A percentile compares a stretch with the other conserved stretches of the same genome.
These are phyloP conservation scores for Antrodiella citrinella DNA, from an alignment of 768 basidiomycete genomes.

Conservation along the genomic window DNA sequence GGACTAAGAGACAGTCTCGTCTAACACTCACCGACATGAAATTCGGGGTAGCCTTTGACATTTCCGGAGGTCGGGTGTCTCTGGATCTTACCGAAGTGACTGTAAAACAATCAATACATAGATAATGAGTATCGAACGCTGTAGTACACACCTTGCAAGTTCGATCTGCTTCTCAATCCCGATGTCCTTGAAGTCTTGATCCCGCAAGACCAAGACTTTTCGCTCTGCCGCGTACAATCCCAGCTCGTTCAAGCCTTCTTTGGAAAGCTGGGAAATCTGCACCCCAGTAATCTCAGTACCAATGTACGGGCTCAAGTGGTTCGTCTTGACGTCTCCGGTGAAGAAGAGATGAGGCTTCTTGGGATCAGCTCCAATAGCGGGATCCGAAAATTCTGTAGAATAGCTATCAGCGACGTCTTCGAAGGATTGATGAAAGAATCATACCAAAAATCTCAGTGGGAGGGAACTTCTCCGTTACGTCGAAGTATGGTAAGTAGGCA, in stretches of 20 bases:
- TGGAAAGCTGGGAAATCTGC: constrained; percentile 43
- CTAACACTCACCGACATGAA: constrained; percentile 40
- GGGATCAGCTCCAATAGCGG: constrained; percentile 39
- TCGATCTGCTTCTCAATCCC: constrained; percentile 44
- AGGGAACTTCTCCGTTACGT: constrained; percentile 41
- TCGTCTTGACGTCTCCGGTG: constrained; percentile 26
- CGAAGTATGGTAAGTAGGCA: constrained; percentile 39
- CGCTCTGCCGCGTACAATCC: constrained; percentile 37
- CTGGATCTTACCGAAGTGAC: constrained; percentile 22
- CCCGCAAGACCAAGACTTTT: constrained; percentile 47
- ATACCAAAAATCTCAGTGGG: constrained; percentile 39
- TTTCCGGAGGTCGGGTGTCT: constrained; percentile 36
- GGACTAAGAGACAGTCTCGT: too few species aligned
- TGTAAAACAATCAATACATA: neutral
- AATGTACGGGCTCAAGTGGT: constrained; percentile 40
- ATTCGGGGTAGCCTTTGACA: constrained; percentile 48
- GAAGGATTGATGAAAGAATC: constrained; percentile 1
- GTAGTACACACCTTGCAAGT: constrained; percentile 24
- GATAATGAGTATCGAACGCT: neutral
- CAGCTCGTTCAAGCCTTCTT: constrained; percentile 36
- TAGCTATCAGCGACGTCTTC: neutral
- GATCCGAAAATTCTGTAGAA: constrained; percentile 32
- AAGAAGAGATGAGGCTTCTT: constrained; percentile 43
- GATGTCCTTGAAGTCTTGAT: constrained; percentile 56
- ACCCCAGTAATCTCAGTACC: constrained; percentile 44